A percentile compares a stretch with the other conserved stretches of the same genome.
Conservation (phyloP, 2,329 filamentous ascomycete genomes). For the Diaporthe batatas region DNA sequence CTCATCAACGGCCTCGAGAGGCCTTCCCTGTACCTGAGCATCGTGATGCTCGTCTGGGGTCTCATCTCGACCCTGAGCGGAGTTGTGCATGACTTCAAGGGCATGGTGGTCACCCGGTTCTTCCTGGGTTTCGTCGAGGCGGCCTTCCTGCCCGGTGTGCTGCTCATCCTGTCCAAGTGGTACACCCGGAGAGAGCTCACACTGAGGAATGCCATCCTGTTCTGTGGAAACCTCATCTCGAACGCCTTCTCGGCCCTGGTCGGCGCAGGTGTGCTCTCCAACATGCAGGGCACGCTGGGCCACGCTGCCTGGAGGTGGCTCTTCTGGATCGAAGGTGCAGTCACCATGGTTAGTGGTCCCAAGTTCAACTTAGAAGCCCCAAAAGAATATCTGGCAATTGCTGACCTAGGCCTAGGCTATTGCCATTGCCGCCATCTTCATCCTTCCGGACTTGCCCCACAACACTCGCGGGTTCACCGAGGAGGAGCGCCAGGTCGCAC, state of each 20-base stretch:
- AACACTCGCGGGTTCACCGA: constrained; percentile 71
- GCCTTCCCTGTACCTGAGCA: constrained; percentile 64
- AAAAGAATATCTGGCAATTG: background rate
- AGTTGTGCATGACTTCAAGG: constrained; percentile 63
- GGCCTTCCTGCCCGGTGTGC: constrained; percentile 73
- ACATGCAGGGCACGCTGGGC: constrained; percentile 68
- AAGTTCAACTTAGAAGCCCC: background rate
- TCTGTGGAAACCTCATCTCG: constrained; percentile 71
- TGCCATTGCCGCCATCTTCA: constrained; percentile 60
- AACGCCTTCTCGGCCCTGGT: constrained; percentile 72
- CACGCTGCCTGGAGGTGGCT: constrained; percentile 73
- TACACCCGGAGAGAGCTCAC: constrained; percentile 73
- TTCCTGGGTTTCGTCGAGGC: constrained; percentile 74
- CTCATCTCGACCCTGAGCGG: constrained; percentile 70
- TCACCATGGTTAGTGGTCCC: constrained; percentile 57
- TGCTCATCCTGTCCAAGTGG: constrained; percentile 75
- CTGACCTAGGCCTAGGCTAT: constrained; percentile 45
- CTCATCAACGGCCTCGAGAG: constrained; percentile 67
- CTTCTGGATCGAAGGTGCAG: constrained; percentile 69
- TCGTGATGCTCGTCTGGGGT: constrained; percentile 71
- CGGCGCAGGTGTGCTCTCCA: constrained; percentile 69
- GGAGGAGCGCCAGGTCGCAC: constrained; percentile 68
- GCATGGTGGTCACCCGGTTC: constrained; percentile 69
- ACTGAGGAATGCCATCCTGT: constrained; percentile 68
- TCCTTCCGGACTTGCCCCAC: constrained; percentile 67